Evolutionary conservation across 768 basidiomycete species (phyloP).

Genomic region (Pleurotus giganteus): DNA sequence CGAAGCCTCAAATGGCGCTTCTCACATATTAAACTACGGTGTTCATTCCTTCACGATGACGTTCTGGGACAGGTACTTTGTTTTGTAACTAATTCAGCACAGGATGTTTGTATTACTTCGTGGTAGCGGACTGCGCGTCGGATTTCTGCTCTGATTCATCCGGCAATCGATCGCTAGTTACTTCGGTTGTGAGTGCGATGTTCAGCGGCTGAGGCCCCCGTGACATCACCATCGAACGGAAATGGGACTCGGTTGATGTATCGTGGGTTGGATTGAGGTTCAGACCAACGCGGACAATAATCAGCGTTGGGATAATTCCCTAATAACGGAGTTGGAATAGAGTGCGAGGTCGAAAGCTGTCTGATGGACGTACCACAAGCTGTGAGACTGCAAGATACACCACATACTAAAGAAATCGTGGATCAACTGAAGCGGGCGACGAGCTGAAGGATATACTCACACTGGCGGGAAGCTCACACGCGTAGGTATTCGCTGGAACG

Average conservation of each 20-base stretch:
- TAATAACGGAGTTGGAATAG: not conserved
- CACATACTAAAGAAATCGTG: not conserved
- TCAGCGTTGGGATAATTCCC: slow-evolving; percentile 6
- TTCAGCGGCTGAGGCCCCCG: not conserved
- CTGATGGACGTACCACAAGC: not conserved
- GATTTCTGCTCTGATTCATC: too few species aligned
- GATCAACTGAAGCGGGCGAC: not conserved
- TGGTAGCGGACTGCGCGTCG: too few species aligned
- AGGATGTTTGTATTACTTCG: too few species aligned
- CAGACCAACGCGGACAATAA: slow-evolving; percentile 4
- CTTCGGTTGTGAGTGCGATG: slow-evolving; percentile 2
- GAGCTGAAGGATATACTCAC: not conserved
- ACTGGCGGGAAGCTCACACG: slow-evolving; percentile 1
- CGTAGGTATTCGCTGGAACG: slow-evolving; percentile 2
- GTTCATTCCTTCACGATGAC: too few species aligned
- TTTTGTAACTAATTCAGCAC: too few species aligned
- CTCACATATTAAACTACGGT: not conserved
- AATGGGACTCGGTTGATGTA: not conserved
- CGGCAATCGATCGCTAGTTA: too few species aligned
- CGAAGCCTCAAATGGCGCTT: not conserved
- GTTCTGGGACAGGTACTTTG: too few species aligned
- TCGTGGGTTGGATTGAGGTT: not conserved
- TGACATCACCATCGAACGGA: not conserved
- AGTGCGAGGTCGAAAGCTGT: not conserved
- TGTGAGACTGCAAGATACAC: slow-evolving; percentile 3